Evolutionary conservation across 768 basidiomycete genomes (phyloP).

Genomic region (Rhizopogon vesiculosus): DNA sequence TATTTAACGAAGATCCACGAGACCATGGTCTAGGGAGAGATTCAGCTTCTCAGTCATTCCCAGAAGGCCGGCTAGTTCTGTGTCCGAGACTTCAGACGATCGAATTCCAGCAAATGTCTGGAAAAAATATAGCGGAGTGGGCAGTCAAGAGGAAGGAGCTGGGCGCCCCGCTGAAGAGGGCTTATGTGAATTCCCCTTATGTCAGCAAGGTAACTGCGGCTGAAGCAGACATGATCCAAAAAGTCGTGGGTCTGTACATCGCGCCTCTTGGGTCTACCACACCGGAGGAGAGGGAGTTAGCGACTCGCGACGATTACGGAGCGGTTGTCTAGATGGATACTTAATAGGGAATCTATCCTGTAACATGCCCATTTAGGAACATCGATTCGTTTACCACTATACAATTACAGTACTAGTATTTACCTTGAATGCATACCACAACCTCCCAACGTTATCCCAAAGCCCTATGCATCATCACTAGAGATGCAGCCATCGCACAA

Average conservation of each 20-base stretch:
- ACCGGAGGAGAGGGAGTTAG: conserved; percentile 39
- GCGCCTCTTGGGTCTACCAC: conserved; percentile 35
- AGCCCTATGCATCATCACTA: no score
- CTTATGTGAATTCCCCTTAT: conserved; percentile 41
- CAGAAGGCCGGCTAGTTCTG: conserved; percentile 19
- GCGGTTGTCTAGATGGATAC: not conserved
- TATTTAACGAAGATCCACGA: conserved; percentile 42
- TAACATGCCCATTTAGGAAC: not conserved
- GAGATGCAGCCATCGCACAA: no score
- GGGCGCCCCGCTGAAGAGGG: conserved; percentile 42
- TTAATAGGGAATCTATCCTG: not conserved
- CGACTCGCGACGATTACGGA: conserved; percentile 11
- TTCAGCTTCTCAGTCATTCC: conserved; percentile 4
- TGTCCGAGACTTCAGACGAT: conserved; percentile 42
- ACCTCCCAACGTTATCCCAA: no score
- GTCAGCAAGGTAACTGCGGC: conserved; percentile 16
- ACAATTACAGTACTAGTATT: not conserved
- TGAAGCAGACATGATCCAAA: conserved; percentile 7
- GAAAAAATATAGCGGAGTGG: conserved; percentile 30
- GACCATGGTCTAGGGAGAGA: conserved; percentile 9
- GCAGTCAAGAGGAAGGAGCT: conserved; percentile 30
- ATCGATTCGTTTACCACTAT: not conserved
- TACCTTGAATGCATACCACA: no score
- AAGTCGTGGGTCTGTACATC: conserved; percentile 17
- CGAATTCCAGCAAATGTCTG: conserved; percentile 39